phyloP scores from a whole-genome alignment of 2,329 filamentous ascomycete species.

The Pezicula radicicola region DNA sequence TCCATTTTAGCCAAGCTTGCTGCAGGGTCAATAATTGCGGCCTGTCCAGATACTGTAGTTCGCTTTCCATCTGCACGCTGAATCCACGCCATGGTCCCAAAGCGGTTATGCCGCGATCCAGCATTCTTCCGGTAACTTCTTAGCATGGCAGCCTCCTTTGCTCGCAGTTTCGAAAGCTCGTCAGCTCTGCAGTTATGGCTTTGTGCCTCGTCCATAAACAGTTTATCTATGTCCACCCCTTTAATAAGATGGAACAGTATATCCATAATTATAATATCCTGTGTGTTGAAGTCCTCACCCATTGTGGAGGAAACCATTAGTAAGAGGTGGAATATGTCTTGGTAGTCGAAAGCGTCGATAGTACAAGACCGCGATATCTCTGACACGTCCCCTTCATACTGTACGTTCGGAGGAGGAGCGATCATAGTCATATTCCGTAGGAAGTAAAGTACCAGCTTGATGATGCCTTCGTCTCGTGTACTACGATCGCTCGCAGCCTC shows the following conservation, averaged over 20 bases:
- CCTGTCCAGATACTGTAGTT: constrained; percentile 84
- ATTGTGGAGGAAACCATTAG: constrained; percentile 89
- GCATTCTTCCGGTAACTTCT: constrained; percentile 73
- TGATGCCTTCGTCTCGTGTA: constrained; percentile 82
- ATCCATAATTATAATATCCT: constrained; percentile 88
- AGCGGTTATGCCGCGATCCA: constrained; percentile 86
- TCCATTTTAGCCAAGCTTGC: constrained; percentile 86
- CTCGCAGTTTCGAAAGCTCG: constrained; percentile 72
- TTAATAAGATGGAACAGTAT: constrained; percentile 92
- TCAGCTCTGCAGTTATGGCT: constrained; percentile 65
- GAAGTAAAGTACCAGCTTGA: constrained; percentile 86
- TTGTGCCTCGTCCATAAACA: constrained; percentile 81
- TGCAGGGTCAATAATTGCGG: constrained; percentile 71
- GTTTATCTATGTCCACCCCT: constrained; percentile 75
- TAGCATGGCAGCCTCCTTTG: constrained; percentile 81
- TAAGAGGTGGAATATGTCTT: constrained; percentile 84
- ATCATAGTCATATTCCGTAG: constrained; percentile 88
- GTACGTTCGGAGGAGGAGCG: constrained; percentile 65
- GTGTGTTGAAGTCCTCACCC: constrained; percentile 85
- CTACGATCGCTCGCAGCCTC: constrained; percentile 71
- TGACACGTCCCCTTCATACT: constrained; percentile 82
- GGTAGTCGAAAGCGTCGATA: constrained; percentile 84
- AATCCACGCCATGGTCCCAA: constrained; percentile 97
- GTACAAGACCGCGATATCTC: constrained; percentile 85
- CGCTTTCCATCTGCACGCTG: constrained; percentile 82